These are phyloP conservation scores for Candida saitoana DNA, from an alignment of 805 yeast species.

Conservation along the genomic window DNA sequence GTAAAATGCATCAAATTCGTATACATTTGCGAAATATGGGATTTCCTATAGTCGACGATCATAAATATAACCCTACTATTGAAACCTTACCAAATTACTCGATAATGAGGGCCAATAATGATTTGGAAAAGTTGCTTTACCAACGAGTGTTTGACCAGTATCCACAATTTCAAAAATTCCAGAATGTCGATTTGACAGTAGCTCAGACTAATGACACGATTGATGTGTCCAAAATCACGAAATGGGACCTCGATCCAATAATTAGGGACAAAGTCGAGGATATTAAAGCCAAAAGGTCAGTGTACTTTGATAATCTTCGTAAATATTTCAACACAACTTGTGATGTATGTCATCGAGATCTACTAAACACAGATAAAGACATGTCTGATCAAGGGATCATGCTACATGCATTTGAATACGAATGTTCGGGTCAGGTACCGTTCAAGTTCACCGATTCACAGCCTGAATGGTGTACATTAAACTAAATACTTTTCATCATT, in stretches of 20 bases:
- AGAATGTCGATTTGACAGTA: conserved; percentile 8
- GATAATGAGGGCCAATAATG: conserved; percentile 16
- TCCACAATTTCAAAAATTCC: conserved; percentile 14
- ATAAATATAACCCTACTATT: conserved; percentile 23
- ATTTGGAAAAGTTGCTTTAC: conserved; percentile 23
- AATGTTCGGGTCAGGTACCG: conserved; percentile 16
- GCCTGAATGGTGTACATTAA: conserved; percentile 42
- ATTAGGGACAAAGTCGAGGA: conserved; percentile 13
- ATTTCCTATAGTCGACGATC: conserved; percentile 83
- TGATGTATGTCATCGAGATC: conserved; percentile 26
- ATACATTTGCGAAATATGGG: conserved; percentile 60
- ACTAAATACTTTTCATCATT: conserved; percentile 1
- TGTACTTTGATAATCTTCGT: conserved; percentile 27
- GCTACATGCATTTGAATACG: conserved; percentile 46
- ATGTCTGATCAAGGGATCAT: conserved; percentile 33
- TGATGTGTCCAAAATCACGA: conserved; percentile 13
- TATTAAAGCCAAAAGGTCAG: conserved; percentile 19
- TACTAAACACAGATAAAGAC: conserved; percentile 27
- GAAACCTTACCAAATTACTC: conserved; percentile 7
- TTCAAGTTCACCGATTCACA: conserved; percentile 38
- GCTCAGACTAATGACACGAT: conserved; percentile 8
- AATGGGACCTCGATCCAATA: conserved; percentile 10
- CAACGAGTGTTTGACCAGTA: conserved; percentile 12
- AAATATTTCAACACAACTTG: conserved; percentile 21
- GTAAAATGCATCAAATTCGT: conserved; percentile 55